Evolutionary conservation across 345 rosid genomes (phyloP).

Genomic region (Ceriops zippeliana): DNA sequence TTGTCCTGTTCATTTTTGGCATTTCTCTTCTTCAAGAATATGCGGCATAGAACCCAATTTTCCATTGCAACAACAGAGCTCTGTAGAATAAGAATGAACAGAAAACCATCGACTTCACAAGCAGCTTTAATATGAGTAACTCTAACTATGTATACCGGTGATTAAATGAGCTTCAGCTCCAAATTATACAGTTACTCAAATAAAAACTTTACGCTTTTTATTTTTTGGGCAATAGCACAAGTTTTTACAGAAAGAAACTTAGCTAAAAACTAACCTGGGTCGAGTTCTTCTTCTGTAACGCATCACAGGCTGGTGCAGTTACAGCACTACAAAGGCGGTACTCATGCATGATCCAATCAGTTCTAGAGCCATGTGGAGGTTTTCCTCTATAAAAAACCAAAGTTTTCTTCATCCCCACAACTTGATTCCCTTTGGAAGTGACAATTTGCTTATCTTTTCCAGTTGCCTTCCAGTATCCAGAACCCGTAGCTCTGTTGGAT

Average conservation of each 20-base stretch:
- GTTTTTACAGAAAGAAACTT: not conserved
- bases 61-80: slow-evolving; percentile 38
- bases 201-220: not conserved
- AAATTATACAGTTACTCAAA: not conserved
- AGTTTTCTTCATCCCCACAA: slow-evolving; percentile 91
- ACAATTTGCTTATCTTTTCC: slow-evolving; percentile 79
- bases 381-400: slow-evolving; percentile 96
- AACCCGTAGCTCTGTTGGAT: slow-evolving; percentile 74
- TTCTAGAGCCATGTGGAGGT: slow-evolving; percentile 74
- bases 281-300: slow-evolving; percentile 27
- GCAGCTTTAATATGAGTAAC: not conserved
- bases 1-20: slow-evolving; percentile 44
- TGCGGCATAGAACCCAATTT: slow-evolving; percentile 92
- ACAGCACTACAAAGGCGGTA: slow-evolving; percentile 53
- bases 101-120: slow-evolving; percentile 8
- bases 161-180: not conserved
- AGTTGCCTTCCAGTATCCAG: slow-evolving; percentile 97
- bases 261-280: slow-evolving; percentile 32
- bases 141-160: not conserved
- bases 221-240: not conserved
- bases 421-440: slow-evolving; percentile 51
- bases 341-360: slow-evolving; percentile 99
- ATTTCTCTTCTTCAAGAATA: slow-evolving; percentile 80
- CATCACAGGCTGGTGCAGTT: slow-evolving; percentile 14
- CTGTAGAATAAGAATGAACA: slow-evolving; percentile 29